Evolutionary conservation across 768 basidiomycete species (phyloP).

Genomic region (Clathrus columnatus): DNA sequence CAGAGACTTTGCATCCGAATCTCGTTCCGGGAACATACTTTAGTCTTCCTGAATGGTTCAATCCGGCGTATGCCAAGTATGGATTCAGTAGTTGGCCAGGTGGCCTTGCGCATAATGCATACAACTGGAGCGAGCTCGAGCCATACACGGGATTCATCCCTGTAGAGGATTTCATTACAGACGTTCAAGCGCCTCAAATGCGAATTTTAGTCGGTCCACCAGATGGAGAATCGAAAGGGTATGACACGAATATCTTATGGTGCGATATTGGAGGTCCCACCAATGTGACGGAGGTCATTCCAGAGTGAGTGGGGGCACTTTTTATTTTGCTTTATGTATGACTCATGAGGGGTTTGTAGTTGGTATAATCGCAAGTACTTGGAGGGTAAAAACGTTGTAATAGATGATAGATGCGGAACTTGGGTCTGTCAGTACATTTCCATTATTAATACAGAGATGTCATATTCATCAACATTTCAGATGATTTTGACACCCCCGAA

Average conservation of each 20-base stretch:
- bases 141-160: constrained; percentile 44
- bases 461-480: neutral
- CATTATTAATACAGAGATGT: neutral
- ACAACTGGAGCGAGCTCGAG: constrained; percentile 37
- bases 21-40: constrained; percentile 51
- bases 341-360: neutral
- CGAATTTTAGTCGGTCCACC: constrained; percentile 29
- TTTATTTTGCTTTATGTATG: neutral
- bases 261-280: constrained; percentile 40
- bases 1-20: constrained; percentile 40
- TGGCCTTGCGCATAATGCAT: constrained; percentile 43
- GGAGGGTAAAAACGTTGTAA: constrained; percentile 4
- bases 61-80: constrained; percentile 42
- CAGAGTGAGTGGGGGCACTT: constrained; percentile 5
- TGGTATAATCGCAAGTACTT: constrained; percentile 7
- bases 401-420: constrained; percentile 6
- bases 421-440: neutral
- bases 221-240: constrained; percentile 19
- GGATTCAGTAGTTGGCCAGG: constrained; percentile 48
- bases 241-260: constrained; percentile 49
- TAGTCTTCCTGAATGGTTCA: constrained; percentile 52
- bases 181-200: constrained; percentile 46
- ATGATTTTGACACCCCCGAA: constrained; percentile 51
- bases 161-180: constrained; percentile 44
- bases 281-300: constrained; percentile 4